A percentile compares a stretch with the other conserved stretches of the same genome.
phyloP scores from a whole-genome alignment of 345 rosid genomes.

The Eucalyptus globulus region DNA sequence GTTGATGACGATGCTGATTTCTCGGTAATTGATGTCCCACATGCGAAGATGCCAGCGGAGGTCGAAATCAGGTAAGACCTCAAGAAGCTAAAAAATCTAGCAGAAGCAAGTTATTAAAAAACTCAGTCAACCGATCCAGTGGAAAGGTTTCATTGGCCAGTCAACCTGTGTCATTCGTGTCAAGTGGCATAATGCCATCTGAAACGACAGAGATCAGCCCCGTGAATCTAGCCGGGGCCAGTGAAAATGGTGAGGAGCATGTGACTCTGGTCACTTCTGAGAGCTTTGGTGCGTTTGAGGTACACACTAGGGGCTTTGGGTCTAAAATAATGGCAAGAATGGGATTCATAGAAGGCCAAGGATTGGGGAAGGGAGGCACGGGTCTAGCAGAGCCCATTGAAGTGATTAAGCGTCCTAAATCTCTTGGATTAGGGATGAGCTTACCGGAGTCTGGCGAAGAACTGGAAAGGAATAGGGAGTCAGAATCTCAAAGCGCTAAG shows the following conservation, averaged over 20 bases:
- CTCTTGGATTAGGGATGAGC: too few relatives aligned
- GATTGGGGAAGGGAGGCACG: too few relatives aligned
- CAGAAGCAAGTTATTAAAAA: slow-evolving; percentile 18
- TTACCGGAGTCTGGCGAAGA: too few relatives aligned
- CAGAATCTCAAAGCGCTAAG: too few relatives aligned
- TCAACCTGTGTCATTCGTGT: slow-evolving; percentile 76
- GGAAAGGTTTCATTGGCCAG: slow-evolving; percentile 36
- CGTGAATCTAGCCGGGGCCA: slow-evolving; percentile 4
- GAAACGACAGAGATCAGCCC: slow-evolving; percentile 21
- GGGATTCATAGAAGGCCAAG: too few relatives aligned
- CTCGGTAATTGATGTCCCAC: slow-evolving; percentile 25
- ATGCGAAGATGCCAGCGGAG: slow-evolving; percentile 16
- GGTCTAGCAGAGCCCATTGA: too few relatives aligned
- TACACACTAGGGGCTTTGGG: slow-evolving; percentile 35
- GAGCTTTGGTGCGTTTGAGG: slow-evolving; percentile 67
- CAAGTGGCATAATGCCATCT: slow-evolving; percentile 52
- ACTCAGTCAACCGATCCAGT: neutral
- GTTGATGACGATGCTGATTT: slow-evolving; percentile 51
- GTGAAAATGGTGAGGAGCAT: slow-evolving; percentile 10
- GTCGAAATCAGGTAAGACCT: neutral
- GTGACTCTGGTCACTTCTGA: slow-evolving; percentile 12
- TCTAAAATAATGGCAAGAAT: too few relatives aligned
- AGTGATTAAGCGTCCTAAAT: too few relatives aligned
- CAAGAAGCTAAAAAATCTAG: neutral
- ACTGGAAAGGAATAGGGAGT: too few relatives aligned